Base-by-base conservation (phyloP, 2,329 filamentous ascomycete genomes). In the Hypomyces rosellus region DNA sequence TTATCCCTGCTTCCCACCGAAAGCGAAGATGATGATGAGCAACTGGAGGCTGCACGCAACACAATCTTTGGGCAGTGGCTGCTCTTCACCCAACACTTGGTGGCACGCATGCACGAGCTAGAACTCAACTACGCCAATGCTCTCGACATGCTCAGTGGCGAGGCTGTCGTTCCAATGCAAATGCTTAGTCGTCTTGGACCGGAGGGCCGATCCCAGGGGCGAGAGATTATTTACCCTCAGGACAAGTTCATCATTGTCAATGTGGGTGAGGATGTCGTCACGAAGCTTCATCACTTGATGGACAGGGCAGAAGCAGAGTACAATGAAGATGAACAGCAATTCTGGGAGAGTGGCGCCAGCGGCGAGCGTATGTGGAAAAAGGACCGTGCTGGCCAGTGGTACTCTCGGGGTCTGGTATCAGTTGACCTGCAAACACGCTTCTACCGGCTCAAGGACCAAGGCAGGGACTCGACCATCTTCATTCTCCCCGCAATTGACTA, bases 41-140 rank as follows among this genome's bases (percentile, higher is more conserved):
- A 75, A 45, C 64, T 72, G 25, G 58, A 64, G 18, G 65, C 69
- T 16, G 76, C 74, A 15, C 74, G 75, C 55, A 74, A 73, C 51
- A 76, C 73, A 6, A 64, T 83, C 15, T 64, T 84, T 3, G 80
- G 80, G 11, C 80, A 83, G 61, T 75, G 76, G 71, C 73, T 84
- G 7, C 62, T 75, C 20, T 76, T 75, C 57, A 74, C 73, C 3
- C 77, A 81, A 58, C 70, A 75, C 50, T 73, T 83, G 12, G 67
- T 78, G 13, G 67, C 64, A 6, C 77, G 80, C 38, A 73, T 77
- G 65, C 79, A 81, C 59, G 77, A 82, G 55, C 74, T 83, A 2
- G 80, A 83, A 59, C 71, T 75, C 12, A 62, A 66, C 15, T 75
- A 81, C 53, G 75, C 68, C 52, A 76, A 77, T 53, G 65, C 73